Conservation (phyloP, 2,329 filamentous ascomycete genomes). For the Paracoccidioides brasiliensis region DNA sequence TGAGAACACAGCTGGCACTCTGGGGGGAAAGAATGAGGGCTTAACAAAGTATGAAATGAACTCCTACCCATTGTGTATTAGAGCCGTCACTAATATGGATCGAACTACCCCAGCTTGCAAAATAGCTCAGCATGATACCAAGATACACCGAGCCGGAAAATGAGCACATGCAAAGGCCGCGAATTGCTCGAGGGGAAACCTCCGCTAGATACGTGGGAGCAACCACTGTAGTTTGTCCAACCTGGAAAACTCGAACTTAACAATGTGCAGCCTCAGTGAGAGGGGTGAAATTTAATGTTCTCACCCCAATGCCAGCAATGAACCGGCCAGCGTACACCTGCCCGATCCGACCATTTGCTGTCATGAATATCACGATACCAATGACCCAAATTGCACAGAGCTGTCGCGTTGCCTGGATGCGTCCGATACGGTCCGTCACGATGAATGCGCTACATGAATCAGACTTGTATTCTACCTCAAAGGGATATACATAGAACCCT, state of each 20-base stretch:
- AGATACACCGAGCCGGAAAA: constrained; percentile 62
- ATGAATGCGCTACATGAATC: constrained; percentile 32
- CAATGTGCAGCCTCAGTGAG: neutral
- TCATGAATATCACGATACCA: constrained; percentile 34
- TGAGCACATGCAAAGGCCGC: constrained; percentile 60
- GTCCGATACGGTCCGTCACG: constrained; percentile 37
- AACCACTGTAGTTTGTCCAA: constrained; percentile 33
- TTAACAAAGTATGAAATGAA: neutral
- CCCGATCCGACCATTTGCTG: constrained; percentile 24
- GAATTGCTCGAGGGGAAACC: constrained; percentile 53
- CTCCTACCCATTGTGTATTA: constrained; percentile 36
- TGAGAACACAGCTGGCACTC: neutral
- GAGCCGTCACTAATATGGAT: constrained; percentile 37
- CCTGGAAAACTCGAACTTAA: neutral
- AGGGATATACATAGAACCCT: constrained; percentile 9
- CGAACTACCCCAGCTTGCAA: constrained; percentile 53
- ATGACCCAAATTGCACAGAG: constrained; percentile 32
- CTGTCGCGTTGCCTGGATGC: constrained; percentile 28
- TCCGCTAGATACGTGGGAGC: constrained; percentile 60
- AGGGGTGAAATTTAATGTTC: neutral
- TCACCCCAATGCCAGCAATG: constrained; percentile 29
- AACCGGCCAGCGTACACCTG: constrained; percentile 34
- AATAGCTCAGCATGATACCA: constrained; percentile 68
- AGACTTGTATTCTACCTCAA: too few species aligned
- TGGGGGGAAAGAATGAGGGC: neutral